phyloP scores from a whole-genome alignment of 2,329 filamentous ascomycete species.

The Colletotrichum tabaci region DNA sequence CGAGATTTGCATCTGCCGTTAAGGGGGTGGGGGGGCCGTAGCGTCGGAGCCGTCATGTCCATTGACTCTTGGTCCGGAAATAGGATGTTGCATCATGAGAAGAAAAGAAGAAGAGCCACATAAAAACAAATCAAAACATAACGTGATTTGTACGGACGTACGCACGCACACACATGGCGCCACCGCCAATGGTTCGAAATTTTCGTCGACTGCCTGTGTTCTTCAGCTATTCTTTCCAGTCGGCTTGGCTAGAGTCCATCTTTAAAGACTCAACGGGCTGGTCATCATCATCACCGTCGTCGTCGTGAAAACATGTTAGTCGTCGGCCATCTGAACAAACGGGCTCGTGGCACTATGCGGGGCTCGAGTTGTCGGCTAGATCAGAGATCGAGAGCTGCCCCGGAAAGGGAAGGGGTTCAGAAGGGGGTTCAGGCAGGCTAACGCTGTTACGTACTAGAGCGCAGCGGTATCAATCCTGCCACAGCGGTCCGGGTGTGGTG shows the following conservation, averaged over 20 bases:
- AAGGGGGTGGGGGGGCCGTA: neutral
- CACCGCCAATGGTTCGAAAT: neutral
- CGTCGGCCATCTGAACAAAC: constrained; percentile 16
- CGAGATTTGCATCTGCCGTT: constrained; percentile 20
- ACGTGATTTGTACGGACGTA: neutral
- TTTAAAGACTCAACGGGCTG: no score
- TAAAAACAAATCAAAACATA: neutral
- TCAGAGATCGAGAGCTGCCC: constrained; percentile 41
- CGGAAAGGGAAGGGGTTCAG: constrained; percentile 17
- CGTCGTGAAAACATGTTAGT: neutral
- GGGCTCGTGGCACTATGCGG: constrained; percentile 30
- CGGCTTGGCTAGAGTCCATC: neutral
- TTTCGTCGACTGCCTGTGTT: no score
- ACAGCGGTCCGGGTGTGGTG: constrained; percentile 16
- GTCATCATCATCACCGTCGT: neutral
- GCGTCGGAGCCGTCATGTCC: constrained; percentile 20
- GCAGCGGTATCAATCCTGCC: constrained; percentile 5
- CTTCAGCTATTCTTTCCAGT: neutral
- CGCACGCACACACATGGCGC: no score
- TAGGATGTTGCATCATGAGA: constrained; percentile 1
- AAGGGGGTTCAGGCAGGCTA: constrained; percentile 2
- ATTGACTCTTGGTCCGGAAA: neutral
- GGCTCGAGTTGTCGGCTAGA: constrained; percentile 39
- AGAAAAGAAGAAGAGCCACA: no score
- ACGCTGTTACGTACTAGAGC: neutral